A percentile compares a stretch with the other conserved stretches of the same genome.
These are phyloP conservation scores for Pichia sp. DNA, from an alignment of 1,139 yeast species.

Conservation along the genomic window DNA sequence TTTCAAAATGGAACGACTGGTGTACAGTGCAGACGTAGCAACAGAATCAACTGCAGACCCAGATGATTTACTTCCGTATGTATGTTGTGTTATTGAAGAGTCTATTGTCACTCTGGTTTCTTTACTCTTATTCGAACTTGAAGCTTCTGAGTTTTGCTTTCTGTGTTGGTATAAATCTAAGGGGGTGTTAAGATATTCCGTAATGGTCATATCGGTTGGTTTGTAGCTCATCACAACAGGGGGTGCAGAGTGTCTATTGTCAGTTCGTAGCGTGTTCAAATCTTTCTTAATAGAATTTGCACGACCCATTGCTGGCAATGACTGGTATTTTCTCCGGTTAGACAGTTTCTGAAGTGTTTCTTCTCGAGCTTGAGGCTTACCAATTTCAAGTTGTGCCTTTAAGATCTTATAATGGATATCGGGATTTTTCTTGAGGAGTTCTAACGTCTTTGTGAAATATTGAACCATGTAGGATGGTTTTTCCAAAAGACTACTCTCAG, in stretches of 20 bases:
- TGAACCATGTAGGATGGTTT: conserved; percentile 22
- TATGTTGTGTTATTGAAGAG: background rate
- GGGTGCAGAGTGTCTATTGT: conserved; percentile 18
- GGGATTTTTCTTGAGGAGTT: conserved; percentile 18
- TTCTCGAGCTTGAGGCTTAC: background rate
- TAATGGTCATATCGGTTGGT: conserved; percentile 17
- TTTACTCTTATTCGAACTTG: conserved; percentile 4
- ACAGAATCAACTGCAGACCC: conserved; percentile 7
- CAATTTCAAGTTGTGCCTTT: conserved; percentile 14
- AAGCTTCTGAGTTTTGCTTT: conserved; percentile 9
- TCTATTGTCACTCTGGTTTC: conserved; percentile 2
- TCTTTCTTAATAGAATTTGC: background rate
- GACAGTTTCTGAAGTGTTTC: background rate
- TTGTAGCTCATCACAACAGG: conserved; percentile 10
- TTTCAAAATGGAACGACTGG: background rate
- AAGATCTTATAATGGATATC: conserved; percentile 14
- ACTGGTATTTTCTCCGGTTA: conserved; percentile 13
- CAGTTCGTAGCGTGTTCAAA: background rate
- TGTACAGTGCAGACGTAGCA: conserved; percentile 8
- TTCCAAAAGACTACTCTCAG: conserved; percentile 18
- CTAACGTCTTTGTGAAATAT: conserved; percentile 18
- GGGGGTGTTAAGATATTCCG: conserved; percentile 20
- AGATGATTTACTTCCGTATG: background rate
- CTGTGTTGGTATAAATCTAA: conserved; percentile 17
- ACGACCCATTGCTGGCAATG: conserved; percentile 11